A percentile compares a stretch with the other conserved stretches of the same genome.
Conservation (phyloP, 805 yeast genomes). For the Saccharomyces paradoxus region DNA sequence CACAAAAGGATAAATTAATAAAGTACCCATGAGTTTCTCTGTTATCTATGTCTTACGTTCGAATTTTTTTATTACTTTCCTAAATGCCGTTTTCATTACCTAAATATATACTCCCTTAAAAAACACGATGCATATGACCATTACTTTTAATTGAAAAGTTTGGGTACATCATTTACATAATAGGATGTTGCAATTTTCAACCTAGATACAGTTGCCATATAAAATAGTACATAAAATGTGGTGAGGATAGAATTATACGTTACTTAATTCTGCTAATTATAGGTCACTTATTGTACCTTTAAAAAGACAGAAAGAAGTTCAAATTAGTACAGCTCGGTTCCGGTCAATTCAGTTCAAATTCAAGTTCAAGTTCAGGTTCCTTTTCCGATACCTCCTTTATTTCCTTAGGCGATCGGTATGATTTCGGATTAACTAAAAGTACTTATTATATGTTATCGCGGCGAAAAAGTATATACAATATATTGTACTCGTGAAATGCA, state of each 20-base stretch:
- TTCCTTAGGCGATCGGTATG: neutral
- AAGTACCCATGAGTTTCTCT: no score
- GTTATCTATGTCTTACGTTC: neutral
- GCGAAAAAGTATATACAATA: neutral
- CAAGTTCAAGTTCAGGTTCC: slow-evolving; percentile 4
- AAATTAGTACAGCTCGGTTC: neutral
- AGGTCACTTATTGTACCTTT: neutral
- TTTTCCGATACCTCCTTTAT: neutral
- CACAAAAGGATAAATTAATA: no score
- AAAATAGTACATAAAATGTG: no score
- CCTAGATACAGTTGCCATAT: neutral
- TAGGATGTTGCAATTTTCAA: neutral
- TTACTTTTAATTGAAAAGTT: no score
- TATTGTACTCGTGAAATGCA: neutral
- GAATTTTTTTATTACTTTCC: neutral
- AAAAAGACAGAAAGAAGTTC: neutral
- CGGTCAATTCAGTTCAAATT: no score
- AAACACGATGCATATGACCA: no score
- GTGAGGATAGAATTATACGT: no score
- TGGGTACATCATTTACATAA: no score
- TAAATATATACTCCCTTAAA: neutral
- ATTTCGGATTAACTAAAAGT: neutral
- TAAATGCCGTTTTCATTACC: neutral
- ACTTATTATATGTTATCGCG: neutral
- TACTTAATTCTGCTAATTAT: neutral